Evolutionary conservation across 441 rosid species (phyloP), one percentile per base, ranked within the genome.

Genomic region (Melastoma candidum): DNA sequence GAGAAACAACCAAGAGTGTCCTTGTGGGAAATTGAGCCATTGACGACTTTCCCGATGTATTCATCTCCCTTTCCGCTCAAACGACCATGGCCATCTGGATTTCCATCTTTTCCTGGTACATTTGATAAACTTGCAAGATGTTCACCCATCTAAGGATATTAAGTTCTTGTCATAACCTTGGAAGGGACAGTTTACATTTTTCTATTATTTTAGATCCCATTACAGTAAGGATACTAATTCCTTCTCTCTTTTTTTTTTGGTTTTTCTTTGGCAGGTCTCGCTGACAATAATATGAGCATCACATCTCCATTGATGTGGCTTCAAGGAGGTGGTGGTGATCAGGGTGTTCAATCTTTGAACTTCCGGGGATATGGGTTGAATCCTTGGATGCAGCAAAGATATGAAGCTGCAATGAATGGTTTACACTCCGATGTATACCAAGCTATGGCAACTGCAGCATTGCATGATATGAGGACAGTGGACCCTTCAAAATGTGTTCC

Each of bases 1-100:
- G 98, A 95, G 73, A 84, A 88, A 77, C 99, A 95, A 65, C 99
- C 95, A 6, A 73, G 99, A 63, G 99, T 90, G 54, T 95, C 99
- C 26, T 65, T 95, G 13, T 95, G 98, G 99, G 98, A 95, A 76
- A 85, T 95, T 63, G 99, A 95, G 66, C 98, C 99, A 12, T 65
- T 95, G 54, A 81, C 97, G 39, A 90, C 99, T 32, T 95, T 95
- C 69, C 99, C 98, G 0, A 95, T 84, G 93, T 95, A 95, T 65
- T 96, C 98, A 0, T 82, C 99, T 60, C 95, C 90, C 29, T 95
- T 90, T 63, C 86, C 98, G 25, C 70, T 84, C 54, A 95, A 95
- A 72, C 90, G 99, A 56, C 98, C 99, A 0, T 95, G 99, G 99
- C 89, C 93, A 27, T 74, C 89, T 36, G 98, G 98, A 53, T 65